Evolutionary conservation across 441 rosid genomes (phyloP), one percentile per base, ranked within the genome.

Genomic region (Monsonia emarginata): DNA sequence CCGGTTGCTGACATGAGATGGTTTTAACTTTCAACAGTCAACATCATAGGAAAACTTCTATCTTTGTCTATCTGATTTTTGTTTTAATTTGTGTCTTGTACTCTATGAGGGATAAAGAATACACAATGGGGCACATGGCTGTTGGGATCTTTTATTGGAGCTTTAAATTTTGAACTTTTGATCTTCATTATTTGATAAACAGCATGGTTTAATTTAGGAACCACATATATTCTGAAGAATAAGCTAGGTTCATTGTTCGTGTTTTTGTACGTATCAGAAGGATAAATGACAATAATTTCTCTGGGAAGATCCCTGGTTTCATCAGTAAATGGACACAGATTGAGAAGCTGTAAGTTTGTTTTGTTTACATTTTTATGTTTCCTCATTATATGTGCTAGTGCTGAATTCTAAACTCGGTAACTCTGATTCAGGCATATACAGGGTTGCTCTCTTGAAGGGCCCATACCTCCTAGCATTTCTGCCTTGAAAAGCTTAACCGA

Each of bases 401-500:
- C 27, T 66, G 3, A 54, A 34, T 57, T 44, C 5, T n/a, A 21
- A 0, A 4, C 25, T 32, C 14, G 30, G 50, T 30, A 21, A 21
- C 42, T 44, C 32, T 61, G 13, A 65, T 77, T 63, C 89, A 92
- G 98, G 80, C 90, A 89, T 57, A 78, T 89, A 56, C 87, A 80
- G 64, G 98, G 98, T 75, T 75, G 83, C 76, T 80, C 81, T 72
- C 85, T 92, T 32, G 85, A 84, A 74, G 95, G 95, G 40, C 96
- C 95, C 0, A 81, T 89, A 65, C 91, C 98, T 75, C 79, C 89
- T 10, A 83, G 70, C 82, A 82, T 92, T 52, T 82, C 94, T 31
- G 70, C 80, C 54, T 72, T 88, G 70, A 87, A 85, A 54, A 82
- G 75, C 72, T 74, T 92, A 69, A 78, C 70, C 60, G 98, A 92